Base-by-base conservation (phyloP, 2,329 filamentous ascomycete species). In the Epichloe hybrida region DNA sequence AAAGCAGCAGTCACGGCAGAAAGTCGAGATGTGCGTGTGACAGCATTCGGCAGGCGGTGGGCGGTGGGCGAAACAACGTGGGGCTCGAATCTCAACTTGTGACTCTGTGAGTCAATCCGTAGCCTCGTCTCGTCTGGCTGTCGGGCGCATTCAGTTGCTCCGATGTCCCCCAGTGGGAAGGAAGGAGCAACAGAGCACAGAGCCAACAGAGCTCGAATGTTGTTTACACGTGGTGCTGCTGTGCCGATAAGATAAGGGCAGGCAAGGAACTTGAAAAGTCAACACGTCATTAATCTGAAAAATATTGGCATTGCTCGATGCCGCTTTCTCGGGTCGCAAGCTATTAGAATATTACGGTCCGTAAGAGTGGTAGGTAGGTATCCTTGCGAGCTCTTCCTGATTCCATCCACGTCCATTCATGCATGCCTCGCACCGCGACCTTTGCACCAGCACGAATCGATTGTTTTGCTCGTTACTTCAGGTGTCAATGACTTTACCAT, bases 381-480 rank as follows among this genome's bases (percentile, higher is more conserved):
- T 31, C 27, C 2, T 39, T 37, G 20, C 12, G 13, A 40, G 12
- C 34, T 62, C 62, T 58, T 53, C 55, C 48, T 57, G 60, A 54
- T 65, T 65, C 63, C 63, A 64, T 63, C 55, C 51, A 50, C 52
- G 46, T 59, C 58, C 54, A 54, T 49, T n/a, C n/a, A 15, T 11
- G n/a, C 23, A 12, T 46, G 31, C 37, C 43, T 47, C 38, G 36
- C 38, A 17, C 36, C 17, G 35, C 34, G 41, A 34, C n/a, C 15
- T 20, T 38, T 20, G 8, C 11, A 21, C 4, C 46, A 31, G 3
- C 23, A 27, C 34, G 12, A 17, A 15, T 36, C 13, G 17, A 31
- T 11, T 23, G n/a, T 31, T 31, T 31, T 9, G 27, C 8, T 31
- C 27, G n/a, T 35, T 20, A 4, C n/a, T n/a, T n/a, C 8, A 23